Evolutionary conservation across 2,329 filamentous ascomycete species (phyloP).

Genomic region (Diaporthe sp.): DNA sequence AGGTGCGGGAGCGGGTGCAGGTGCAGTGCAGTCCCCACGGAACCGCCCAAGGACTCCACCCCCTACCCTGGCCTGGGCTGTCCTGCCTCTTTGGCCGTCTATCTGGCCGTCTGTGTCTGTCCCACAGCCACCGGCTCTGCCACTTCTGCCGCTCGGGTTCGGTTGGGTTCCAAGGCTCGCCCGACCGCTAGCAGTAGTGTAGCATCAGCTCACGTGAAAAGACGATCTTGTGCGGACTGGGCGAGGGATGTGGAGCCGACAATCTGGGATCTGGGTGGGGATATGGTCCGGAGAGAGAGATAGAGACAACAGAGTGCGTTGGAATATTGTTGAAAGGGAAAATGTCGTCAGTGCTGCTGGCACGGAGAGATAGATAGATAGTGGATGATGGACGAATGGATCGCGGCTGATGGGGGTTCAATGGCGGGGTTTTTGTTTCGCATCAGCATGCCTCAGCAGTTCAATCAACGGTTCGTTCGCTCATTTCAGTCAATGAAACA

Average conservation of each 20-base stretch:
- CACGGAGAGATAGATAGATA: neutral
- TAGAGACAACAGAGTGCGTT: neutral
- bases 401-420: conserved; percentile 6
- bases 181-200: conserved; percentile 31
- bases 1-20: conserved; percentile 12
- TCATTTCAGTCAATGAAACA: neutral
- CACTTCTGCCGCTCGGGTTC: conserved; percentile 27
- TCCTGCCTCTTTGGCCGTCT: conserved; percentile 33
- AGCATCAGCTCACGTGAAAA: conserved; percentile 31
- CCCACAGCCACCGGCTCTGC: conserved; percentile 33
- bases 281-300: neutral
- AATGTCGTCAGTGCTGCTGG: conserved; percentile 36
- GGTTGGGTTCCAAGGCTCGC: conserved; percentile 38
- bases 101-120: conserved; percentile 21
- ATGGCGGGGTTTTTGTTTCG: conserved; percentile 53
- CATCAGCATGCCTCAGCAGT: conserved; percentile 42
- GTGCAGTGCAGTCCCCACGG: conserved; percentile 36
- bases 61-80: conserved; percentile 32
- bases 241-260: conserved; percentile 26
- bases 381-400: conserved; percentile 17
- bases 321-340: neutral
- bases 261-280: conserved; percentile 28
- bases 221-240: conserved; percentile 30
- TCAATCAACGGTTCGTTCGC: conserved; percentile 11
- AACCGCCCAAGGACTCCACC: conserved; percentile 34